Percentiles rank a stretch among this genome's conserved stretches.
These are phyloP conservation scores for Mycena albidolilacea DNA, from an alignment of 768 basidiomycete species.

Conservation along the genomic window DNA sequence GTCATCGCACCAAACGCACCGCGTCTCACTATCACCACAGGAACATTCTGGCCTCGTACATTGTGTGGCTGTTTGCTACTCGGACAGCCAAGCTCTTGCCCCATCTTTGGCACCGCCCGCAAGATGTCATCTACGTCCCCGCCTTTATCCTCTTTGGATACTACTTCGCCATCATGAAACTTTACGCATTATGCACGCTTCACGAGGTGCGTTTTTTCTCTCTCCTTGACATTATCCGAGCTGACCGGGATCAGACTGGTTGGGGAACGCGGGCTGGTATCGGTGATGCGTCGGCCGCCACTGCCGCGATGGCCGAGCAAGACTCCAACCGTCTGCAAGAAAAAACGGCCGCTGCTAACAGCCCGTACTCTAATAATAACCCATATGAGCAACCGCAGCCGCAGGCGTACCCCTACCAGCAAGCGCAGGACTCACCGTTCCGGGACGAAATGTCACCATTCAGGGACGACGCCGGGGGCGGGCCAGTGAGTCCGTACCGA, in stretches of 20 bases:
- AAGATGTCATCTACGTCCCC: slow-evolving; percentile 86
- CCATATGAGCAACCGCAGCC: slow-evolving; percentile 47
- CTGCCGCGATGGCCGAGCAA: slow-evolving; percentile 71
- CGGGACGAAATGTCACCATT: slow-evolving; percentile 39
- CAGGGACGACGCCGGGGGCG: slow-evolving; percentile 23
- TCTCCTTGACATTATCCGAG: background rate
- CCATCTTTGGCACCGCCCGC: slow-evolving; percentile 83
- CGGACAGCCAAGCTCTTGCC: slow-evolving; percentile 88
- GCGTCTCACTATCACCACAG: slow-evolving; percentile 49
- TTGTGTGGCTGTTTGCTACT: slow-evolving; percentile 80
- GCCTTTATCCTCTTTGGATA: slow-evolving; percentile 92
- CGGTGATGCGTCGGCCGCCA: slow-evolving; percentile 85
- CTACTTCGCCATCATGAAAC: slow-evolving; percentile 95
- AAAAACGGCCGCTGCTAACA: slow-evolving; percentile 43
- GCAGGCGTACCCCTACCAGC: slow-evolving; percentile 34
- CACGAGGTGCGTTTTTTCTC: slow-evolving; percentile 74
- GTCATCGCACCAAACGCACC: slow-evolving; percentile 2
- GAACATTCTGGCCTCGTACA: slow-evolving; percentile 78
- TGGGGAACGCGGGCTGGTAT: slow-evolving; percentile 98
- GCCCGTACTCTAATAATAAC: slow-evolving; percentile 44
- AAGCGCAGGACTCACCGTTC: slow-evolving; percentile 37
- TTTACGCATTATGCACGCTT: slow-evolving; percentile 91
- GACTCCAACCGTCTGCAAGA: slow-evolving; percentile 49
- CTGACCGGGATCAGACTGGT: slow-evolving; percentile 71
- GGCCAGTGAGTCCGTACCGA: slow-evolving; percentile 32